These are phyloP conservation scores for Pleurotus djamor DNA, from an alignment of 768 basidiomycete species.

Conservation along the genomic window DNA sequence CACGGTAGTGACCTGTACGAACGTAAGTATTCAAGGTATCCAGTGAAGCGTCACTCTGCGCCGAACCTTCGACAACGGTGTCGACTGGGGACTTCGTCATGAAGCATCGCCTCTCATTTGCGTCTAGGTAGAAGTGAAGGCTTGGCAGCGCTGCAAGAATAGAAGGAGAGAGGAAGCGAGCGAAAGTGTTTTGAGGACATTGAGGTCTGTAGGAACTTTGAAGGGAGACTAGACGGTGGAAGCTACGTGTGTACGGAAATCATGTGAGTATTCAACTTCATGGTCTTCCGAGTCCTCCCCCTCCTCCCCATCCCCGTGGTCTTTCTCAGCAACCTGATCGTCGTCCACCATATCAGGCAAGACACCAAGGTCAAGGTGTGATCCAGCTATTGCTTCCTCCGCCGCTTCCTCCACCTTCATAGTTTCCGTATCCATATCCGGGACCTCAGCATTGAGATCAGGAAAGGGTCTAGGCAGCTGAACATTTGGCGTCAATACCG, in stretches of 20 bases:
- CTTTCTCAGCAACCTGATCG: too few species aligned
- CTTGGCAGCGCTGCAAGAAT: slow-evolving; percentile 48
- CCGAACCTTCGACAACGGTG: slow-evolving; percentile 86
- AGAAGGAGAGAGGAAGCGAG: slow-evolving; percentile 27
- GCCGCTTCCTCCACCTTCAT: too few species aligned
- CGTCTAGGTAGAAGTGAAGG: slow-evolving; percentile 98
- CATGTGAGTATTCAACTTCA: background rate
- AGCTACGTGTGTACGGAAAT: background rate
- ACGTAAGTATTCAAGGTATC: background rate
- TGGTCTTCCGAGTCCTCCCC: too few species aligned
- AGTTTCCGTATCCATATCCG: too few species aligned
- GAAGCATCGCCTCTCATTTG: slow-evolving; percentile 92
- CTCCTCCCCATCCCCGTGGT: too few species aligned
- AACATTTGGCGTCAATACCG: too few species aligned
- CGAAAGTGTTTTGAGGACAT: slow-evolving; percentile 14
- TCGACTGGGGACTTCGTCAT: slow-evolving; percentile 96
- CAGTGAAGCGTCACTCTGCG: background rate
- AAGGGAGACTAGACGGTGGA: too few species aligned
- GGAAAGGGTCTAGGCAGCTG: too few species aligned
- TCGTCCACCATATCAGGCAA: too few species aligned
- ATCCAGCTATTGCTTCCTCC: too few species aligned
- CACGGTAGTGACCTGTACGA: slow-evolving; percentile 83
- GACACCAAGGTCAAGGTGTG: too few species aligned
- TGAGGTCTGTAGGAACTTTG: background rate
- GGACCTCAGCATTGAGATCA: too few species aligned